Base-by-base conservation (phyloP, 768 basidiomycete species). In the Pulveroboletus sp. region DNA sequence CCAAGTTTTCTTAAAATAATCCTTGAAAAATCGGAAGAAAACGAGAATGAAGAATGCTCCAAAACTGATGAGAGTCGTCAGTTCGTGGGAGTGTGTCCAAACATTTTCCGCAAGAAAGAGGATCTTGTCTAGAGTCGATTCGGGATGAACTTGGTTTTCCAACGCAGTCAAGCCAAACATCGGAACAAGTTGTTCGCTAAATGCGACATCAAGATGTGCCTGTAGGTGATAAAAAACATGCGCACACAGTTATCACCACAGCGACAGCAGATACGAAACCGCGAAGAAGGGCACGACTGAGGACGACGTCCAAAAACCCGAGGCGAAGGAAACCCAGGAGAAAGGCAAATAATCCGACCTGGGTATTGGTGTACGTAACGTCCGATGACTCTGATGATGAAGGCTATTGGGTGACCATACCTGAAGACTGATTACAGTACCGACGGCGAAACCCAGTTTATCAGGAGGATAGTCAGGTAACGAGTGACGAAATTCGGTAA, bases 221-320 rank as follows among this genome's bases (percentile, higher is more conserved):
- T 36, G 24, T n/a, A n/a, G n/a, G 29, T 11, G 31, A n/a, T n/a
- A 12, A 19, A 43, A 29, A 23, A 31, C 5, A 21, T 4, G 72
- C 85, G 40, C 55, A 89, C 88, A 92, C 82, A 63, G 86, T 75
- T 59, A 97, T 94, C 36, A 97, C 85, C 7, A 87, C 77, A 2
- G 87, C 90, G 23, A 94, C 78, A 14, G 93, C 91, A 1, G 85
- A 83, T 38, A 95, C 80, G 63, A 95, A 94, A 3, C 94, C 94
- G 24, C 90, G 79, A 46, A 95, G 75, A 13, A 95, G 75, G 4
- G 93, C 90, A 44, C 92, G 84, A 58, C 90, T 92, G 24, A 97
- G 77, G 6, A 95, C 88, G 12, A 95, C 94, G 64, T 97, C 94
- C 45, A 95, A 81, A 68, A 95, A 95, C 2, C 94, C 93, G 10